Conservation (phyloP, 169 alveolate species). For the Amoebophrya sp. region DNA sequence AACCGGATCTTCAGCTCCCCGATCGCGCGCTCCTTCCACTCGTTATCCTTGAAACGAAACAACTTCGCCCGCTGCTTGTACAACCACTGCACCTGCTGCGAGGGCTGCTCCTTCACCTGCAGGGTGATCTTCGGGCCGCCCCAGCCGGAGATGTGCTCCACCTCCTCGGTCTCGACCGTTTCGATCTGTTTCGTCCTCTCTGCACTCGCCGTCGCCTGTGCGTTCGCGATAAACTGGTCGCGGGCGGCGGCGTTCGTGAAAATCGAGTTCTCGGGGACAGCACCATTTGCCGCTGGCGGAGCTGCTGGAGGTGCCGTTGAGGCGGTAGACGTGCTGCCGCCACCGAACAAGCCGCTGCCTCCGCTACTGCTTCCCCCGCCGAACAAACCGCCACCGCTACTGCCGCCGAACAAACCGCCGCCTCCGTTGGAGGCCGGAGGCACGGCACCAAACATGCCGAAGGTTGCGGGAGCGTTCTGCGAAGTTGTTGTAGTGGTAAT, state of each 20-base stretch:
- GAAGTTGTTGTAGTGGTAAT: too few relatives aligned
- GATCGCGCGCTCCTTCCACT: constrained; percentile 13
- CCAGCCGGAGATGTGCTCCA: background rate
- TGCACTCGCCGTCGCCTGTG: background rate
- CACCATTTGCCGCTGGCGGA: background rate
- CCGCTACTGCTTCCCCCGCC: background rate
- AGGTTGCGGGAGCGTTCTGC: too few relatives aligned
- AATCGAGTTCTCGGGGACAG: background rate
- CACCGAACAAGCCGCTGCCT: background rate
- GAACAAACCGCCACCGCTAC: background rate
- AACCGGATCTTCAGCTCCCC: constrained; percentile 22
- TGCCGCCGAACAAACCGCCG: background rate
- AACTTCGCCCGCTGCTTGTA: background rate
- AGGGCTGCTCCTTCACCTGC: background rate
- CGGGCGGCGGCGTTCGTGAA: background rate
- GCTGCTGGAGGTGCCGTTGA: background rate
- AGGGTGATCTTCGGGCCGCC: background rate
- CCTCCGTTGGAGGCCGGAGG: background rate
- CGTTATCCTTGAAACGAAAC: background rate
- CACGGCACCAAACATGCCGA: too few relatives aligned
- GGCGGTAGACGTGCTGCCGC: background rate
- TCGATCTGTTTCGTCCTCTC: background rate
- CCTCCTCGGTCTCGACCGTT: background rate
- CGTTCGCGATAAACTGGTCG: background rate
- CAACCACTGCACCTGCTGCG: background rate